Percentiles rank a stretch among this genome's conserved stretches.
Conservation (phyloP, 305 asterid species). For the Stenogyne calaminthoides region DNA sequence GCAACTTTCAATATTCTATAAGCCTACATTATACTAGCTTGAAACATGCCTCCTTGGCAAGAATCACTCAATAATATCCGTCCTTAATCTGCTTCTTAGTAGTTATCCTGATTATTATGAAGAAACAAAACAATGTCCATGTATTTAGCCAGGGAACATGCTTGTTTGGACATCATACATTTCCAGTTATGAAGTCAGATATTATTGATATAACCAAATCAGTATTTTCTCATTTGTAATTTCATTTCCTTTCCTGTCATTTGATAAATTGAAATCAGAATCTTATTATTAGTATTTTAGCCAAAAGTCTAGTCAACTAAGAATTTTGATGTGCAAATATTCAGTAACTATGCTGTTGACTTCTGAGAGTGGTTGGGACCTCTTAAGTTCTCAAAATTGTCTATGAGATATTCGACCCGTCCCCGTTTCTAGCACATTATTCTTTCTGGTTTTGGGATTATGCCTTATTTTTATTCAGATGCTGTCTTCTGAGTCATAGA, state of each 20-base stretch:
- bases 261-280: not conserved
- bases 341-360: not conserved
- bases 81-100: not conserved
- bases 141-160: not conserved
- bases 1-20: not conserved
- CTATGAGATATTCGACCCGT: not conserved
- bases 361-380: not conserved
- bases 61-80: not conserved
- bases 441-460: not conserved
- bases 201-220: not conserved
- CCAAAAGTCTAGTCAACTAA: not conserved
- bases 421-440: not conserved
- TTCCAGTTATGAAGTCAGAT: not conserved
- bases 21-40: not conserved
- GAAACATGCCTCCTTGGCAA: not conserved
- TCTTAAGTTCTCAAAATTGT: not conserved
- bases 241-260: not conserved
- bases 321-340: not conserved
- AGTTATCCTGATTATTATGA: not conserved
- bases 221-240: not conserved
- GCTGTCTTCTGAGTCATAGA: slow-evolving; percentile 13
- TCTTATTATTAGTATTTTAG: not conserved
- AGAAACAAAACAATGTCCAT: not conserved
- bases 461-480: not conserved
- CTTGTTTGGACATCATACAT: not conserved